Base-by-base conservation (phyloP, 2,329 filamentous ascomycete genomes). In the Alternaria sp. region DNA sequence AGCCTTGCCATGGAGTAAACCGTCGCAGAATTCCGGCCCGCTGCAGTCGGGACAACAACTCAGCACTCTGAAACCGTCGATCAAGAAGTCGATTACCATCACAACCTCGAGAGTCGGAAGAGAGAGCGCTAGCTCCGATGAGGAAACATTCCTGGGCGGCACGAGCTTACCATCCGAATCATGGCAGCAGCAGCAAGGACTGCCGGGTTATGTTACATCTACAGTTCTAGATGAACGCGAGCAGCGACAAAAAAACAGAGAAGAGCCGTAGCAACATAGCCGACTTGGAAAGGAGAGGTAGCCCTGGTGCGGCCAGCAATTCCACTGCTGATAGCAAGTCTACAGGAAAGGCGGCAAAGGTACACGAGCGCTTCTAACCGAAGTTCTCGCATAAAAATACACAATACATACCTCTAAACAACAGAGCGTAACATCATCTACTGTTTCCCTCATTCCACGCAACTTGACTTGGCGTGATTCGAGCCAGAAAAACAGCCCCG, bases 31-130 rank as follows among this genome's bases (percentile, higher is more conserved):
- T 7, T 44, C 64, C 11, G 42, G 50, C 11, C 58, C 54, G 34
- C 28, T 50, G 21, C 56, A 63, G 21, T 58, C 53, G 14, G 56
- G 54, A 9, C 54, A 62, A 10, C 52, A 54, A 31, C 56, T 69
- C 13, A 62, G 66, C 45, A 61, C 61, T 4, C 46, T 71, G 17
- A 67, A 62, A 31, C 68, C 62, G 8, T 56, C 67, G 5, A 59
- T 41, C 17, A 61, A 65, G 51, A 64, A 66, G 21, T 63, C 60
- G 6, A 33, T 60, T 6, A 66, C 62, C 17, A 72, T 65, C 5
- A 72, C 68, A 2, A 72, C 69, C 0, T 60, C 67, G 9, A 64
- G 65, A 1, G 69, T 62, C 17, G 60, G 68, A 14, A 63, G 68
- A 28, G 50, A 48, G 36, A 67, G 66, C 31, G 61, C 57, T n/a